A percentile compares a stretch with the other conserved stretches of the same genome.
These are phyloP conservation scores for Aspergillus tamarii DNA, from an alignment of 2,329 filamentous ascomycete genomes.

Conservation along the genomic window DNA sequence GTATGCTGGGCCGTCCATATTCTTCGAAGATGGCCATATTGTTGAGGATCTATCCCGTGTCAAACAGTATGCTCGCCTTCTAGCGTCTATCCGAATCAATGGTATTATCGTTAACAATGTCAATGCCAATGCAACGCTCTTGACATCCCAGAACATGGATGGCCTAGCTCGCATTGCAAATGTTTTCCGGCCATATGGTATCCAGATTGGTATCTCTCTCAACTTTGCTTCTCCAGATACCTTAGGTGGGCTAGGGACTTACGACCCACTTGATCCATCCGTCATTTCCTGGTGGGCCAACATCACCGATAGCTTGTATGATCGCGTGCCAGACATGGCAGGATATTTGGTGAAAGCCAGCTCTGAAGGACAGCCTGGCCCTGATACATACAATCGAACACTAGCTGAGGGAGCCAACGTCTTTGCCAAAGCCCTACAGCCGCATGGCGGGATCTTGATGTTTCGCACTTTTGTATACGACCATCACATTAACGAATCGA, in stretches of 20 bases:
- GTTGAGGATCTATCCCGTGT: conserved; percentile 63
- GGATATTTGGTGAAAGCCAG: conserved; percentile 74
- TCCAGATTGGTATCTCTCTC: conserved; percentile 67
- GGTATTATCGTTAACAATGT: conserved; percentile 72
- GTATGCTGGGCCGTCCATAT: conserved; percentile 69
- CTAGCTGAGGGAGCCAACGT: conserved; percentile 70
- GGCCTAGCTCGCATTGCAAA: conserved; percentile 67
- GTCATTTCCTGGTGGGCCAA: conserved; percentile 68
- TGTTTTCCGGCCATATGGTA: conserved; percentile 67
- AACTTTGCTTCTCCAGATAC: conserved; percentile 68
- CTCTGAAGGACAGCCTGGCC: conserved; percentile 72
- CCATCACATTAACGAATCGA: conserved; percentile 55
- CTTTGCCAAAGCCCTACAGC: conserved; percentile 63
- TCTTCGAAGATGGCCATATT: conserved; percentile 62
- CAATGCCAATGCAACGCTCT: conserved; percentile 65
- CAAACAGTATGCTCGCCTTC: conserved; percentile 65
- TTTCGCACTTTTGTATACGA: conserved; percentile 76
- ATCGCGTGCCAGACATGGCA: conserved; percentile 65
- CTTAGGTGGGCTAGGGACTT: conserved; percentile 61
- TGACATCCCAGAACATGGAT: conserved; percentile 61
- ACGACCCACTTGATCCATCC: conserved; percentile 63
- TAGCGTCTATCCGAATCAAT: conserved; percentile 69
- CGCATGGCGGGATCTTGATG: conserved; percentile 66
- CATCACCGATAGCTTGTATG: conserved; percentile 63
- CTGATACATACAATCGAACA: conserved; percentile 70